A percentile compares a stretch with the other conserved stretches of the same genome.
Conservation (phyloP, 108 stramenopile species). For the Cyclotella cryptica region DNA sequence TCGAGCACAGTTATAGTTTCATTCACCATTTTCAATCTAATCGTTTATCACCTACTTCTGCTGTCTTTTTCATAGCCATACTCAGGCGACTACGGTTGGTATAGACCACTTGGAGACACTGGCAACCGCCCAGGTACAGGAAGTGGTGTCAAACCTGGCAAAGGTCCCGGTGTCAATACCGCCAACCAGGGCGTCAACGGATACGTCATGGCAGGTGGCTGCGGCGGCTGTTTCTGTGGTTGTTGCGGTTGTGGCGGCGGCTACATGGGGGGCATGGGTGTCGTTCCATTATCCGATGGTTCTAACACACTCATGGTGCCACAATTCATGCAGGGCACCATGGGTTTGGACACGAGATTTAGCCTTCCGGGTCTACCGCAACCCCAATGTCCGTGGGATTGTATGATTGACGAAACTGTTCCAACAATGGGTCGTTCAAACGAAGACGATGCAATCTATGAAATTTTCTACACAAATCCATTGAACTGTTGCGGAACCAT, state of each 20-base stretch:
- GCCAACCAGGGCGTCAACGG: not conserved
- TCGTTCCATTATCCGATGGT: not conserved
- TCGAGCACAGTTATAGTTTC: not conserved
- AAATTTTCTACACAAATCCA: constrained; percentile 63
- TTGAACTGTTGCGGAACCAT: constrained; percentile 59
- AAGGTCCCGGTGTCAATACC: not conserved
- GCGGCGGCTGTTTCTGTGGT: constrained; percentile 23
- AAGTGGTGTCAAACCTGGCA: not conserved
- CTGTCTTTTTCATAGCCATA: not conserved
- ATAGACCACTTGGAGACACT: not conserved
- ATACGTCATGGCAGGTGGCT: constrained; percentile 16
- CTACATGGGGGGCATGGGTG: constrained; percentile 11
- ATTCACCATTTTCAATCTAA: not conserved
- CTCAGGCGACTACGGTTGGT: not conserved
- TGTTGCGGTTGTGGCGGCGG: constrained; percentile 25
- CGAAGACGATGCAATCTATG: constrained; percentile 62
- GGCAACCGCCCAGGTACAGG: not conserved
- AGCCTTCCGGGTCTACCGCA: not conserved
- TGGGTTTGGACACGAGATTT: not conserved
- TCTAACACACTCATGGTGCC: constrained; percentile 1
- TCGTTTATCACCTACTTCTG: not conserved
- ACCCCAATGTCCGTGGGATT: constrained; percentile 20
- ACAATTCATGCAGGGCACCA: not conserved
- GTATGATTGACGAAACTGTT: constrained; percentile 47
- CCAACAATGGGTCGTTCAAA: constrained; percentile 46